phyloP scores from a whole-genome alignment of 371 early-diverging fungal genomes.

The Mucor racemosus region DNA sequence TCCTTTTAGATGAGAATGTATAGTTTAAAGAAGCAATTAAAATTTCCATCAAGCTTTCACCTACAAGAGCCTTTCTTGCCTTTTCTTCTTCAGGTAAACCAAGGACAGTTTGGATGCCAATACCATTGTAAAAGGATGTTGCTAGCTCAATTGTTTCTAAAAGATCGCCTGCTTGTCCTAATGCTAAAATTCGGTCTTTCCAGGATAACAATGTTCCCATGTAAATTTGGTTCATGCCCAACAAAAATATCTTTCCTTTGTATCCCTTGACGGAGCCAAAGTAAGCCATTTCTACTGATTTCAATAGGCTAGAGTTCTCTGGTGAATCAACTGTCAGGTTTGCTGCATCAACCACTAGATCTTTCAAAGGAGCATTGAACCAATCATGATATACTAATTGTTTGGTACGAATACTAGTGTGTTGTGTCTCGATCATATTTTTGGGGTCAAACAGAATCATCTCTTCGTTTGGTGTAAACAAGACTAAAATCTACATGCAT shows the following conservation, averaged over 20 bases:
- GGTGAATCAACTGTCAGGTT: conserved; percentile 6
- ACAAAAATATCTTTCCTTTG: conserved; percentile 70
- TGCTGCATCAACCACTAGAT: conserved; percentile 26
- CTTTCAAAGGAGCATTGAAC: conserved; percentile 54
- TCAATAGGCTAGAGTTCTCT: conserved; percentile 24
- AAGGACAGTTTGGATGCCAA: conserved; percentile 63
- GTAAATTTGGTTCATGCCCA: conserved; percentile 68
- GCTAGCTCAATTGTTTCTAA: conserved; percentile 72
- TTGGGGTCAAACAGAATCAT: conserved; percentile 73
- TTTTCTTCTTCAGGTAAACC: conserved; percentile 74
- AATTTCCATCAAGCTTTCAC: conserved; percentile 71
- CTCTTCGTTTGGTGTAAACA: conserved; percentile 70
- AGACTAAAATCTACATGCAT: conserved; percentile 57
- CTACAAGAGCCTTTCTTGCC: conserved; percentile 61
- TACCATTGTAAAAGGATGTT: conserved; percentile 69
- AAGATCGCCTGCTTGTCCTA: conserved; percentile 76
- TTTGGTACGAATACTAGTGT: conserved; percentile 58
- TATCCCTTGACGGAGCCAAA: conserved; percentile 69
- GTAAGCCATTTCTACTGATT: conserved; percentile 71
- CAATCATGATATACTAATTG: conserved; percentile 72
- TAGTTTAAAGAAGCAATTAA: conserved; percentile 71
- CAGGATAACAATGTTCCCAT: conserved; percentile 75
- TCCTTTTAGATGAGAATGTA: conserved; percentile 61
- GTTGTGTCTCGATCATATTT: conserved; percentile 65
- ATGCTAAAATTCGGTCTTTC: conserved; percentile 75